Base-by-base conservation (phyloP, 2,329 filamentous ascomycete species). In the Fusarium sp. region DNA sequence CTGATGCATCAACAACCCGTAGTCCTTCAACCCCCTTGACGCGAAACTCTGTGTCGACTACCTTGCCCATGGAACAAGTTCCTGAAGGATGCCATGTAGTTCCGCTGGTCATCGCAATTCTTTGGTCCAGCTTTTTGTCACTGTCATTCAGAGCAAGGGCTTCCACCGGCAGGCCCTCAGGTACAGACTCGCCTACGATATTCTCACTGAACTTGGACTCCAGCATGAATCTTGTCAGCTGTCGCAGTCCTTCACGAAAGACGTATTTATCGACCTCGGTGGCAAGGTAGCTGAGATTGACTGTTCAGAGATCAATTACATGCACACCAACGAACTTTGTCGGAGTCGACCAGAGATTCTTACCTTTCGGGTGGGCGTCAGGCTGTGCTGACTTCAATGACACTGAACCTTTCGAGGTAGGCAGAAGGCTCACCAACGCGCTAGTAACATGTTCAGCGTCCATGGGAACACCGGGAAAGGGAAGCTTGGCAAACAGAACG, bases 21-120 rank as follows among this genome's bases (percentile, higher is more conserved):
- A 80, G 70, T 8, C 71, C 67, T 43, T 74, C 55, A 5, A 74
- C 63, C 3, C 86, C 86, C 16, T 81, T 77, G 2, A 90, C 87
- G 8, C 82, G 80, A 73, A 89, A 88, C 56, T 84, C 80, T 0
- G 79, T 80, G 72, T 90, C 86, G n/a, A 90, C 76, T 1, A 89
- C 86, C 6, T 80, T 80, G 3, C 88, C 87, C 71, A 89, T 89
- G 0, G 85, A 80, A 52, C 82, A 85, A 1, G 85, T 86, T 50
- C 84, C 84, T 0, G 82, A 84, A 2, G 84, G 83, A 73, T 89
- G 87, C 71, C 74, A 76, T 65, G 89, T 86, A 0, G 85, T 84
- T 78, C 83, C 55, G 7, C 66, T 43, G 2, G 70, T 59, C 57
- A 61, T 46, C 6, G 71, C 71, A 12, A 75, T 7, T 18, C 74